Conservation (phyloP, 2,329 filamentous ascomycete genomes). For the Nigrograna mackinnonii region DNA sequence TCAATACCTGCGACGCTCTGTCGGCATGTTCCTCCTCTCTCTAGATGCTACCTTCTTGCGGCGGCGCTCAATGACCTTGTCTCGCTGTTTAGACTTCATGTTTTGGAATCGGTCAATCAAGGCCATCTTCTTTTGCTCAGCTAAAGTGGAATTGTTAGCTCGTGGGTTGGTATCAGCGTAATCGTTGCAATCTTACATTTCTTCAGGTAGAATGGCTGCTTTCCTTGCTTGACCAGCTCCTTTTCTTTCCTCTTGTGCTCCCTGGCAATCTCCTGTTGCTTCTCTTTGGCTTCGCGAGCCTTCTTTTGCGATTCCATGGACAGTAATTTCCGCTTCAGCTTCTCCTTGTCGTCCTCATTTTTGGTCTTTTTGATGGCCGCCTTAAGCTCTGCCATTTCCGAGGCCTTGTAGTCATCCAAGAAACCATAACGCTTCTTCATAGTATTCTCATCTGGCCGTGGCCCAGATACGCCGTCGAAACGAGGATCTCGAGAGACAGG, state of each 20-base stretch:
- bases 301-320: slow-evolving; percentile 80
- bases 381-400: slow-evolving; percentile 79
- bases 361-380: slow-evolving; percentile 69
- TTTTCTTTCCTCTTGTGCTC: slow-evolving; percentile 84
- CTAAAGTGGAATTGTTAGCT: slow-evolving; percentile 39
- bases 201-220: slow-evolving; percentile 93
- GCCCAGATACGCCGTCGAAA: slow-evolving; percentile 71
- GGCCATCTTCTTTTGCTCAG: slow-evolving; percentile 85
- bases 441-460: slow-evolving; percentile 58
- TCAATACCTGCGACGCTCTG: slow-evolving; percentile 35
- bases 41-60: slow-evolving; percentile 86
- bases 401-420: slow-evolving; percentile 80
- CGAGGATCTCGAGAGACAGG: slow-evolving; percentile 75
- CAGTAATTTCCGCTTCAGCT: slow-evolving; percentile 72
- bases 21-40: slow-evolving; percentile 71
- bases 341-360: slow-evolving; percentile 66
- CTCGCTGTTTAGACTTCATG: slow-evolving; percentile 84
- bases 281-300: slow-evolving; percentile 69
- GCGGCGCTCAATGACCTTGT: slow-evolving; percentile 81
- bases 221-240: slow-evolving; percentile 82
- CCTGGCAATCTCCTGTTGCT: slow-evolving; percentile 68
- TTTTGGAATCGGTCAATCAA: slow-evolving; percentile 77
- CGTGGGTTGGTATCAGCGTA: not conserved
- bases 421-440: slow-evolving; percentile 81
- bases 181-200: slow-evolving; percentile 50